These are phyloP conservation scores for Neopestalotiopsis rosae DNA, from an alignment of 2,329 filamentous ascomycete species.

Conservation along the genomic window DNA sequence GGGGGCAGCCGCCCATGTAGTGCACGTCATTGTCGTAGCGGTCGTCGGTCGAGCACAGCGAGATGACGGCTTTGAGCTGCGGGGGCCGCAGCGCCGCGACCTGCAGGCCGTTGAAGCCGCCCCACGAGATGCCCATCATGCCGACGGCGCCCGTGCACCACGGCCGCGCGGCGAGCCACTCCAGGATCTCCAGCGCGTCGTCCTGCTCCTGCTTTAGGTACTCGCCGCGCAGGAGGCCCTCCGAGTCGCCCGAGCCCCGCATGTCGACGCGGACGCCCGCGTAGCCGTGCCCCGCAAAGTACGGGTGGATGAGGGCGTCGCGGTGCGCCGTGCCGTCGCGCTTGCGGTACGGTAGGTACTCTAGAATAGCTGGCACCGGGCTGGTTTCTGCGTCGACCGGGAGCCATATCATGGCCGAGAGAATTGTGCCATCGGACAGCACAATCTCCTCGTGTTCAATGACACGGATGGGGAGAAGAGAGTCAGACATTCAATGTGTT, in stretches of 20 bases:
- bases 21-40: neutral
- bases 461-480: neutral
- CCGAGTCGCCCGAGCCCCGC: conserved; percentile 1
- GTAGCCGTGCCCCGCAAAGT: neutral
- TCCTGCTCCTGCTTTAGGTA: conserved; percentile 2
- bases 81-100: neutral
- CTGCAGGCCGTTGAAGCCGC: conserved; percentile 4
- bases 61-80: conserved; percentile 3
- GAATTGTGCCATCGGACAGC: neutral
- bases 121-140: conserved; percentile 7
- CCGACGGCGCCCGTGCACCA: conserved; percentile 1
- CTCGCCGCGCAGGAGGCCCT: neutral
- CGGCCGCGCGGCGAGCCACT: neutral
- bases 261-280: neutral
- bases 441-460: neutral
- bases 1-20: conserved; percentile 8
- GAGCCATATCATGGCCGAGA: neutral
- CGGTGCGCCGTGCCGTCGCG: neutral
- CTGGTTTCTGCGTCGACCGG: neutral
- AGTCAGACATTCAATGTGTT: neutral
- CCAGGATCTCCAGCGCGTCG: conserved; percentile 2
- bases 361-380: neutral
- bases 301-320: conserved; percentile 1
- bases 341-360: neutral
- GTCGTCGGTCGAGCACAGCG: conserved; percentile 3